These are phyloP conservation scores for Ceratobasidium sp. DNA, from an alignment of 1,284 basidiomycete species.

Conservation along the genomic window DNA sequence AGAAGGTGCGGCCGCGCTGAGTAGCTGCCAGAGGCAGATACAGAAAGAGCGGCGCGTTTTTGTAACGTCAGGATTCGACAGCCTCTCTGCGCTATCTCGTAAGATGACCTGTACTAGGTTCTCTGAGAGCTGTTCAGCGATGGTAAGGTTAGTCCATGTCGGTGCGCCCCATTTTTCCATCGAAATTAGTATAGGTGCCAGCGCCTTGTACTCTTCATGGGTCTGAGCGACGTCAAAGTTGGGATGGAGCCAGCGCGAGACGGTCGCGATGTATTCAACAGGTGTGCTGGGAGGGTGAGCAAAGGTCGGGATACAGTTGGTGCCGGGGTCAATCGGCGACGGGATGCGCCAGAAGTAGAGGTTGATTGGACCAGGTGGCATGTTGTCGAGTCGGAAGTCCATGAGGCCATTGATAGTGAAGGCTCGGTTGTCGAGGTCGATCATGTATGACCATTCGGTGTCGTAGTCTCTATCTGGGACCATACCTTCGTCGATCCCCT, in stretches of 20 bases:
- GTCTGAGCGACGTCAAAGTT: background rate
- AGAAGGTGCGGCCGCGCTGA: constrained; percentile 3
- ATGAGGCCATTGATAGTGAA: background rate
- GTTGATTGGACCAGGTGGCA: background rate
- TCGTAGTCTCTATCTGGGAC: background rate
- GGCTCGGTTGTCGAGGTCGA: constrained; percentile 2
- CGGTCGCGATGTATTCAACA: background rate
- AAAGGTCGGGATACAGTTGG: too few relatives aligned
- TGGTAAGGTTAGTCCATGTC: background rate
- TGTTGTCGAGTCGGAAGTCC: constrained; percentile 7
- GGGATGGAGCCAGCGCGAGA: background rate
- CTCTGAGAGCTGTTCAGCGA: constrained; percentile 3
- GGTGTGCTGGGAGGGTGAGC: background rate
- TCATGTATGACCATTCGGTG: background rate
- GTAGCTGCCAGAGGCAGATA: background rate
- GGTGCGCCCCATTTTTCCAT: constrained; percentile 9
- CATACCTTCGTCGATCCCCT: background rate
- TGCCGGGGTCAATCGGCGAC: too few relatives aligned
- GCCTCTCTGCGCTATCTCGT: too few relatives aligned
- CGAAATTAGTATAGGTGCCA: background rate
- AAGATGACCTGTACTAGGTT: too few relatives aligned
- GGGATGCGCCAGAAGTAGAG: background rate
- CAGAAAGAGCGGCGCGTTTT: too few relatives aligned
- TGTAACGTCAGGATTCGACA: too few relatives aligned
- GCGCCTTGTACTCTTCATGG: background rate